Evolutionary conservation across 495 filamentous ascomycete species (phyloP).

Genomic region (Penicillium maclennaniae): DNA sequence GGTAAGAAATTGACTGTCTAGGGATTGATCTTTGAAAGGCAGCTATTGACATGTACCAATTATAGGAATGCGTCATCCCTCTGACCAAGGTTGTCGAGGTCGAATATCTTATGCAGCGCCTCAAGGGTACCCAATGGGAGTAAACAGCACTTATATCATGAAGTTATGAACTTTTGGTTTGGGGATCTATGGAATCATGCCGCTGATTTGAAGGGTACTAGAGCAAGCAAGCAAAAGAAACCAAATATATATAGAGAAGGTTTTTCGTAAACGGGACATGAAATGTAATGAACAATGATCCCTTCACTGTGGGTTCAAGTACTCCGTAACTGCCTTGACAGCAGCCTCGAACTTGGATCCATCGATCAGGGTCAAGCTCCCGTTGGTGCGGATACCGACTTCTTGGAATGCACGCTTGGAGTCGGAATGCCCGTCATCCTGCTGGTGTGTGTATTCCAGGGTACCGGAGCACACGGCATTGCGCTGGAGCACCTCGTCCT

Average conservation of each 20-base stretch:
- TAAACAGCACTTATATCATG: slow-evolving; percentile 24
- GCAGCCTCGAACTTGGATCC: slow-evolving; percentile 62
- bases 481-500: slow-evolving; percentile 85
- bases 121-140: slow-evolving; percentile 66
- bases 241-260: slow-evolving; percentile 14
- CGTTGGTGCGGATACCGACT: slow-evolving; percentile 78
- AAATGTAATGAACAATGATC: slow-evolving; percentile 15
- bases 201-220: not conserved
- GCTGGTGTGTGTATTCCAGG: slow-evolving; percentile 73
- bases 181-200: slow-evolving; percentile 11
- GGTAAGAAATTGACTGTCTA: slow-evolving; percentile 34
- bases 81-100: slow-evolving; percentile 97
- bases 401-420: slow-evolving; percentile 94
- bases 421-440: slow-evolving; percentile 74
- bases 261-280: slow-evolving; percentile 30
- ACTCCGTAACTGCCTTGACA: slow-evolving; percentile 67
- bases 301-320: slow-evolving; percentile 41
- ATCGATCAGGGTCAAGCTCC: slow-evolving; percentile 76
- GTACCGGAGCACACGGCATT: slow-evolving; percentile 61
- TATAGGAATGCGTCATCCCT: slow-evolving; percentile 89
- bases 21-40: not conserved
- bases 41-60: not conserved
- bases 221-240: slow-evolving; percentile 11
- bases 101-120: slow-evolving; percentile 92
- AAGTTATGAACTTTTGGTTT: slow-evolving; percentile 23